Evolutionary conservation across 1,139 yeast species (phyloP).

Genomic region (Yamadazyma triangularis): DNA sequence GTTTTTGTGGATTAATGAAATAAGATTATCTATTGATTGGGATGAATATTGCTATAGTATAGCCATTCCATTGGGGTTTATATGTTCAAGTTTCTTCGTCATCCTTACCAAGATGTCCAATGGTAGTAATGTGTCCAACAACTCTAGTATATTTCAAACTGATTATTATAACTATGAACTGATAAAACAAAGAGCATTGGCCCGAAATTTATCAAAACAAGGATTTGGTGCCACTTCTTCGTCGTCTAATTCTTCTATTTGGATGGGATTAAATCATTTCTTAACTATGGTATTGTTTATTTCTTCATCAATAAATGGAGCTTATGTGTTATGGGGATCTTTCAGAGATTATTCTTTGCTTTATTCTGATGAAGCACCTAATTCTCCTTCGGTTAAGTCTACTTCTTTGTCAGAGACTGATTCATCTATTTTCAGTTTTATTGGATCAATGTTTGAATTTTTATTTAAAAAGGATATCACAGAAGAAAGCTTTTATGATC

Average conservation of each 20-base stretch:
- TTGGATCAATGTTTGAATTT: not conserved
- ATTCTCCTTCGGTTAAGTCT: conserved; percentile 32
- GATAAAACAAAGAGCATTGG: conserved; percentile 17
- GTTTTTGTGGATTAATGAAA: conserved; percentile 49
- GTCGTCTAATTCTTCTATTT: conserved; percentile 1
- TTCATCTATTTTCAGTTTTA: not conserved
- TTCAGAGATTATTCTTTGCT: conserved; percentile 4
- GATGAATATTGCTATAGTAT: conserved; percentile 49
- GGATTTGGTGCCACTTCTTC: not conserved
- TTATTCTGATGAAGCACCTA: conserved; percentile 20
- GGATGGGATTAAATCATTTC: conserved; percentile 2
- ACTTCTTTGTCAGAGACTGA: conserved; percentile 13
- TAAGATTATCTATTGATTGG: conserved; percentile 58
- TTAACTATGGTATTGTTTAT: conserved; percentile 2
- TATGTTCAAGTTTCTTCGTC: conserved; percentile 4
- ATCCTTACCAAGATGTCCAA: conserved; percentile 2
- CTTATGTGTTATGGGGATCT: conserved; percentile 1
- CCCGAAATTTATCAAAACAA: not conserved
- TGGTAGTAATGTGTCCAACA: conserved; percentile 2
- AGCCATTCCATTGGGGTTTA: conserved; percentile 13
- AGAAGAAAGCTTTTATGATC: conserved; percentile 14
- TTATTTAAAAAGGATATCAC: not conserved
- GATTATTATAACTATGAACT: conserved; percentile 31
- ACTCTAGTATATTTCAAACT: conserved; percentile 20
- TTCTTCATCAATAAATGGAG: conserved; percentile 1